These are phyloP conservation scores for Hemileccinum rubropunctum DNA, from an alignment of 768 basidiomycete genomes.

Conservation along the genomic window DNA sequence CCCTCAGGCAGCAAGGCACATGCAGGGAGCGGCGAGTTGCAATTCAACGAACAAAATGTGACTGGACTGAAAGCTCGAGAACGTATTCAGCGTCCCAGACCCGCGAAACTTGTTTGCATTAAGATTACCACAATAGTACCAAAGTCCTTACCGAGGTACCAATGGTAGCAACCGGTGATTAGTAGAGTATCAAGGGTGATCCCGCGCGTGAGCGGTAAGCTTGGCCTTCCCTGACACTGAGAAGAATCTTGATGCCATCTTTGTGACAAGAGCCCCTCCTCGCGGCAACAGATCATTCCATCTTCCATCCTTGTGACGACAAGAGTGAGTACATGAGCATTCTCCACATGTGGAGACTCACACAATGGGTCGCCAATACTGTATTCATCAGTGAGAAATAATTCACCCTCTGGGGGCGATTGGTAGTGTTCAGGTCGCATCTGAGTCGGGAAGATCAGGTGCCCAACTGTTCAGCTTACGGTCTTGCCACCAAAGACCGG, in stretches of 20 bases:
- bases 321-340: neutral
- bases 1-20: too few species aligned
- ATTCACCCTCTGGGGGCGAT: too few species aligned
- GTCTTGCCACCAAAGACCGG: slow-evolving; percentile 42
- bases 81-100: neutral
- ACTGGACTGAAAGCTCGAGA: neutral
- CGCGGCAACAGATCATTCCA: neutral
- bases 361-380: neutral
- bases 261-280: neutral
- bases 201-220: neutral
- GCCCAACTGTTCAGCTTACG: slow-evolving; percentile 20
- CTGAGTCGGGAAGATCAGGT: slow-evolving; percentile 5
- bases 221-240: neutral
- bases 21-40: too few species aligned
- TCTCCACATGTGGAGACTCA: neutral
- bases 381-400: neutral
- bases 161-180: neutral
- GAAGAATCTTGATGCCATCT: neutral
- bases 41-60: too few species aligned
- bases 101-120: neutral
- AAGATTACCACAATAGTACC: neutral
- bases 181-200: neutral
- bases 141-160: neutral
- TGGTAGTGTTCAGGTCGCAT: slow-evolving; percentile 5
- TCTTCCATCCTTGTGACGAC: neutral